These are phyloP conservation scores for Cordyceps fumosorosea DNA, from an alignment of 2,329 filamentous ascomycete genomes.

Conservation along the genomic window DNA sequence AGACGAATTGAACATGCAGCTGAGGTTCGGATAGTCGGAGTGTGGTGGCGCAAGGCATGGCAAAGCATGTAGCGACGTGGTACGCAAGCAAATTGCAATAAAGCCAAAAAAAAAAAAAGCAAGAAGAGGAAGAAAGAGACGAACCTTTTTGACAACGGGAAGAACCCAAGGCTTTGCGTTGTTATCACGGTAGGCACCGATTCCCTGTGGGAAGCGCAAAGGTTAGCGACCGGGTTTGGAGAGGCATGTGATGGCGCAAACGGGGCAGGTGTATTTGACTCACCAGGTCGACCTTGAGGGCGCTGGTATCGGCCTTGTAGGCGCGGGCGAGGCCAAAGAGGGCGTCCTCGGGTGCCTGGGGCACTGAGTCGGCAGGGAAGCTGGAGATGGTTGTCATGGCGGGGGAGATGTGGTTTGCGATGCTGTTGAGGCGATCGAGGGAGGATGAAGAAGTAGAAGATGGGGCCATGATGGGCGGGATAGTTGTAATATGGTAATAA, in stretches of 20 bases:
- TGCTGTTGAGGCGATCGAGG: conserved; percentile 50
- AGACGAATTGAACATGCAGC: neutral
- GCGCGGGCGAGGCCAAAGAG: conserved; percentile 90
- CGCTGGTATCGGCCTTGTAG: conserved; percentile 69
- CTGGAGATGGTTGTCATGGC: conserved; percentile 46
- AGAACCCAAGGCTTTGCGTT: conserved; percentile 96
- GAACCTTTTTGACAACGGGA: conserved; percentile 91
- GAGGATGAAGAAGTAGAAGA: conserved; percentile 37
- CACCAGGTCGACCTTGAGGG: conserved; percentile 88
- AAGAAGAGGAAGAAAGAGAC: conserved; percentile 14
- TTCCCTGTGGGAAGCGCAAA: conserved; percentile 40
- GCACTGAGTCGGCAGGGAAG: conserved; percentile 71
- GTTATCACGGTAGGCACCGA: conserved; percentile 93
- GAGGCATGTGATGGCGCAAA: neutral
- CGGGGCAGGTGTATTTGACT: conserved; percentile 24
- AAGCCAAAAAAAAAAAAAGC: neutral
- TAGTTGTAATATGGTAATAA: neutral
- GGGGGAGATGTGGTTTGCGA: conserved; percentile 65
- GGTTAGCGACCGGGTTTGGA: neutral
- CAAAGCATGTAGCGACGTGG: neutral
- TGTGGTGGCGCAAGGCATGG: neutral
- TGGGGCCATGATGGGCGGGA: conserved; percentile 15
- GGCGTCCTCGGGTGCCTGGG: conserved; percentile 88
- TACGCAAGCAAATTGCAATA: neutral
- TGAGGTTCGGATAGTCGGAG: neutral